Percentiles rank a stretch among this genome's conserved stretches.
Conservation (phyloP, 495 filamentous ascomycete genomes). For the Glarea lozoyensis region DNA sequence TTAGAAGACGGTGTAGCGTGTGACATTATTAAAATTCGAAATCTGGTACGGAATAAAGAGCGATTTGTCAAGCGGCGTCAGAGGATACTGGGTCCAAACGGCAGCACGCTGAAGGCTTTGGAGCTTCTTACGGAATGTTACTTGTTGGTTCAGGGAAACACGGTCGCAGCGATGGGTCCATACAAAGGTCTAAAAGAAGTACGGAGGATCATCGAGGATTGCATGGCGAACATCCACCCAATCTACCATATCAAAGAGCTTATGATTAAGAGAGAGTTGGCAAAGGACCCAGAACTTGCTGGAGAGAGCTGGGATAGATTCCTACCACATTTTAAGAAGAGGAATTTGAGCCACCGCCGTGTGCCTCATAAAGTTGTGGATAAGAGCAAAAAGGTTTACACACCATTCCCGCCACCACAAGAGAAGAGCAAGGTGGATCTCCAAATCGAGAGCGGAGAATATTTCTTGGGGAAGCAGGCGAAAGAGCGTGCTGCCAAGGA, state of each 20-base stretch:
- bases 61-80: conserved; percentile 95
- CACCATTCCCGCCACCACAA: conserved; percentile 54
- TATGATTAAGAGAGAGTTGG: conserved; percentile 98
- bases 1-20: conserved; percentile 82
- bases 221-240: conserved; percentile 91
- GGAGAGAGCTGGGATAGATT: conserved; percentile 93
- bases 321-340: conserved; percentile 96
- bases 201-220: conserved; percentile 82
- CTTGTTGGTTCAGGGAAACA: conserved; percentile 95
- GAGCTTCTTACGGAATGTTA: conserved; percentile 93
- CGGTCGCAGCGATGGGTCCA: conserved; percentile 81
- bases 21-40: conserved; percentile 92
- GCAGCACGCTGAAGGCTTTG: conserved; percentile 83
- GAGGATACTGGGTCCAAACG: conserved; percentile 75
- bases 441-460: conserved; percentile 97
- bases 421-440: conserved; percentile 84
- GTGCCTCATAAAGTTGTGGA: conserved; percentile 81
- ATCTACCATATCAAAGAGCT: conserved; percentile 97
- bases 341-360: conserved; percentile 75
- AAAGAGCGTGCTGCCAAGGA: conserved; percentile 77
- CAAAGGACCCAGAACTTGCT: conserved; percentile 81
- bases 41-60: conserved; percentile 87
- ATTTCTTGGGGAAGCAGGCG: conserved; percentile 85
- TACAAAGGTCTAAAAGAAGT: conserved; percentile 93
- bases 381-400: conserved; percentile 91